phyloP scores from a whole-genome alignment of 306 rosid species.

The Vigna hirtella region DNA sequence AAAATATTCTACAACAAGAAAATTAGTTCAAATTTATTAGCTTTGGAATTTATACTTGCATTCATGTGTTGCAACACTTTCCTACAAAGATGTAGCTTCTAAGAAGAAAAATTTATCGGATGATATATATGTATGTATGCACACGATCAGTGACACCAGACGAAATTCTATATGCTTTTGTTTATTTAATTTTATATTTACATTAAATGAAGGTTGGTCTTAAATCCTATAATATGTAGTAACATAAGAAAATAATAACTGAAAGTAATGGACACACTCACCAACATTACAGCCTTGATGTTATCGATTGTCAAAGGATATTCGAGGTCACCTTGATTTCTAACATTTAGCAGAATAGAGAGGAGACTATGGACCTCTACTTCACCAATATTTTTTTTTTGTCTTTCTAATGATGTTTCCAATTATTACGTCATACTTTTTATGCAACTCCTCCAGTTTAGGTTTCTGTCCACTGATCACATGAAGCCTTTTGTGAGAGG shows the following conservation, averaged over 20 bases:
- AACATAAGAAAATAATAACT: not conserved
- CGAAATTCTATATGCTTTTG: not conserved
- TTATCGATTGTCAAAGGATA: not conserved
- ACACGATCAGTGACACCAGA: too few species aligned
- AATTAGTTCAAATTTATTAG: not conserved
- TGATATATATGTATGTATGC: too few species aligned
- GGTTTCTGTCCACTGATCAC: not conserved
- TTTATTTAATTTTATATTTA: not conserved
- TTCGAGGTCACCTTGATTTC: not conserved
- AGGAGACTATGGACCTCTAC: not conserved
- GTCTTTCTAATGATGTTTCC: not conserved
- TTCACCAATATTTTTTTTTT: not conserved
- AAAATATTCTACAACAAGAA: not conserved
- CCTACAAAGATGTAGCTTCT: too few species aligned
- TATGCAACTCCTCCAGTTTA: slow-evolving; percentile 2
- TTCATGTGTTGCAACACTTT: too few species aligned
- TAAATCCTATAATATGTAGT: not conserved
- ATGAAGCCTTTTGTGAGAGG: slow-evolving; percentile 22
- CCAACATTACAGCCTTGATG: slow-evolving; percentile 10
- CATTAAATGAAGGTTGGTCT: not conserved
- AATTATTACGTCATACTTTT: not conserved
- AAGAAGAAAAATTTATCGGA: too few species aligned
- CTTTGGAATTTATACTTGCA: not conserved
- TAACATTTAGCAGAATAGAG: not conserved
- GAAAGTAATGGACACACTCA: not conserved